Evolutionary conservation across 2,329 filamentous ascomycete species (phyloP), one percentile per base, ranked within the genome.

Genomic region (Aspergillus japonicus): DNA sequence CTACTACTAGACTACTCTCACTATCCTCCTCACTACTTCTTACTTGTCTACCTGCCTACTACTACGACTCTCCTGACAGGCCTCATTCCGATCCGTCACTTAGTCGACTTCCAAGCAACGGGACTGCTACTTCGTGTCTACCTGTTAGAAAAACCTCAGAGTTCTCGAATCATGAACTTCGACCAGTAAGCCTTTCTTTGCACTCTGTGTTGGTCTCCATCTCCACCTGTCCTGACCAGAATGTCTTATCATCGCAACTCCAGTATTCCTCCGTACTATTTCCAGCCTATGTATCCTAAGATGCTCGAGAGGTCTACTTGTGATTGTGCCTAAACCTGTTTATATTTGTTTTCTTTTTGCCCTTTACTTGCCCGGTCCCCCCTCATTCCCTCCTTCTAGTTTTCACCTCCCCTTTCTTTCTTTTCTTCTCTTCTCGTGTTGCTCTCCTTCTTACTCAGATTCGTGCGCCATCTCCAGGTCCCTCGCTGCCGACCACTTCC

Each of bases 321-420:
- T 65, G 58, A 66, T 54, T 67, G 64, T 67, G 61, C 64, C 64
- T 64, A 66, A 66, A 55, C 63, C 65, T 67, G 63, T 65, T 67
- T 63, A 66, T 67, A 66, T 59, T 60, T 65, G 54, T 61, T 61
- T 56, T 55, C 33, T 49, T 54, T 50, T 44, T 44, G 39, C 39
- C 33, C 33, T 44, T 44, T 4, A 16, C 39, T 19, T 16, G 14
- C 51, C 48, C 56, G 50, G 47, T 54, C 53, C 54, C 48, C 47
- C 42, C 48, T 35, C 47, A 57, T n/a, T 39, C 33, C 24, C 24
- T 4, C 51, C n/a, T 54, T 42, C 26, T 29, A 29, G 26, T 8
- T 29, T 29, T 29, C 26, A 29, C 26, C 8, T 29, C 8, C 35
- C 11, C 29, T 19, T 56, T 51, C 31, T 39, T 31, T 54, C 47